Evolutionary conservation across 176 grass and related monocot species (phyloP), one percentile per base, ranked within the genome.

Genomic region (Ensete ventricosum): DNA sequence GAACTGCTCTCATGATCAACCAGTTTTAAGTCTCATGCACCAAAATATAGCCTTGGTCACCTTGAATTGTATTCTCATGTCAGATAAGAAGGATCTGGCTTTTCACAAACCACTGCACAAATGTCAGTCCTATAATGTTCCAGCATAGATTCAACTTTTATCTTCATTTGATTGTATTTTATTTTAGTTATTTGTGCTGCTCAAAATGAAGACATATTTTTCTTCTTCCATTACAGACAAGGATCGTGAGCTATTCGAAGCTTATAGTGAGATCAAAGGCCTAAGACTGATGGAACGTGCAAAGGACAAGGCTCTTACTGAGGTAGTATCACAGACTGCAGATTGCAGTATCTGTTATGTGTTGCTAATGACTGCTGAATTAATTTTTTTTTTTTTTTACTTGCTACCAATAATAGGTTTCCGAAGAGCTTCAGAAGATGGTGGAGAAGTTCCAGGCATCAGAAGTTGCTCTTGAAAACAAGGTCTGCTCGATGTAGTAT

Each of bases 391-490:
- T 23, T 23, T 23, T 23, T n/a, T 13, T 72, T 21, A 54, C 11
- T 27, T 27, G 9, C n/a, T 54, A 2, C 21, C 51, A 53, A 55
- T 19, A 24, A 79, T 49, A 79, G 77, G 77, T 79, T 50, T 55
- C 77, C 1, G 77, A 79, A 66, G 77, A 79, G 53, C 64, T 79
- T 50, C 27, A 79, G 54, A 79, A 71, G 65, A 71, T 79, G 53
- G 13, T 49, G 52, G 77, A 79, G 53, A 79, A 79, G 19, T 69
- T 70, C 24, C 64, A 79, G 54, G 16, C 66, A 50, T 79, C 77
- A 59, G 77, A 79, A 71, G 77, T 25, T 79, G 53, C 66, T 79
- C 52, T 79, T 55, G 77, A 79, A 54, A 79, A 50, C 65, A 79
- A 79, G 77, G 77, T 77, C 34, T 70, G 65, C 50, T 50, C 48